Base-by-base conservation (phyloP, 2,329 filamentous ascomycete species). In the Phaeosphaeriaceae sp. region DNA sequence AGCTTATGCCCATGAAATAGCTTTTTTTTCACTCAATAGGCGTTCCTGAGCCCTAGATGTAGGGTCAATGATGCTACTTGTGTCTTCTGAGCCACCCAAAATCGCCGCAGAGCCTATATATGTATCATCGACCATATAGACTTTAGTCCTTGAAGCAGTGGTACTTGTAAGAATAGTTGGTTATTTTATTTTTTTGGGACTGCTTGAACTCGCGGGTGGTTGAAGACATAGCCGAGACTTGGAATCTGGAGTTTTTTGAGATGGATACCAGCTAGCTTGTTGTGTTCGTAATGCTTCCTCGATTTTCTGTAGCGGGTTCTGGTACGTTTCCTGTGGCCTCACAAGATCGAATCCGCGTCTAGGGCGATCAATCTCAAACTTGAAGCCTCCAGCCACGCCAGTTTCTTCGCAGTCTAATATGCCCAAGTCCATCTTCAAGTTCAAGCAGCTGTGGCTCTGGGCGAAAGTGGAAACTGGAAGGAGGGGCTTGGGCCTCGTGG, bases 381-480 rank as follows among this genome's bases (percentile, higher is more conserved):
- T 60, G 33, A 49, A 40, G 6, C 54, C 52, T 21, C 48, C 46
- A 12, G 32, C 46, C 28, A 44, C 40, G n/a, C 51, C 50, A 46
- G 20, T 40, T 18, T 56, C 58, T 29, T 50, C 46, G 17, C 34
- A 43, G 33, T 63, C 61, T 35, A 60, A 41, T 2, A 55, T 39
- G 28, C 58, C 56, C 59, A 61, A 48, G 21, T 51, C 46, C 44
- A 54, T 46, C 18, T 57, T 50, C 30, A 64, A 47, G 42, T 64
- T 59, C 60, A 62, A 67, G 64, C 70, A 77, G 64, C 72, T 74
- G 63, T 76, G 67, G 59, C 71, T 74, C 62, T 76, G 67, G 58
- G 74, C 71, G 56, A 75, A 72, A 60, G 72, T 73, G 62, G 76
- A 72, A 63, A 78, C 70, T 39, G 75, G 74, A 50, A 74, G 74